Conservation (phyloP, 257 asterid genomes). For the Sherardia arvensis region DNA sequence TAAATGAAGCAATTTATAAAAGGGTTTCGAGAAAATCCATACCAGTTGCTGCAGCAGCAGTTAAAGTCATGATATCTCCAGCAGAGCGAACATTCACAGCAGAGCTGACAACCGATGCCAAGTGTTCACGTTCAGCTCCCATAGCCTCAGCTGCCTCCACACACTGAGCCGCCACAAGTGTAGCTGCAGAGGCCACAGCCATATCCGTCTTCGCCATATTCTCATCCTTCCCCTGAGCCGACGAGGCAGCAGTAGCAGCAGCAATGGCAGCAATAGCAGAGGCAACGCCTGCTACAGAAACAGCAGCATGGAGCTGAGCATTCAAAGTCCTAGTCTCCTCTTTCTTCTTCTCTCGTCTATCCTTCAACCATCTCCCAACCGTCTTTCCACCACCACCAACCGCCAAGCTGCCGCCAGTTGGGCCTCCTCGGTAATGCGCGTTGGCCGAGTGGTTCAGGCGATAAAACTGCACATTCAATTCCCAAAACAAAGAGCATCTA, state of each 20-base stretch:
- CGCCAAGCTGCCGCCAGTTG: conserved; percentile 4
- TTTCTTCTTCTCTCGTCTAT: conserved; percentile 85
- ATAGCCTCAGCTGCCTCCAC: conserved; percentile 93
- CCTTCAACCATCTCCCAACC: conserved; percentile 96
- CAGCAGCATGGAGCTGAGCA: conserved; percentile 96
- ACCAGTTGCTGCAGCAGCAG: conserved; percentile 99
- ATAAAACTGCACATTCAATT: conserved; percentile 30
- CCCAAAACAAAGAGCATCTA: conserved; percentile 6
- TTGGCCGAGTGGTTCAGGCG: conserved; percentile 36
- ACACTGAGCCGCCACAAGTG: conserved; percentile 90
- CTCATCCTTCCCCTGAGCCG: conserved; percentile 66
- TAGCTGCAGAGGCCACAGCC: conserved; percentile 98
- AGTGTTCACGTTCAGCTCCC: conserved; percentile 93
- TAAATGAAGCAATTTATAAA: too few relatives aligned
- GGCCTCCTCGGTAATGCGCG: conserved; percentile 42
- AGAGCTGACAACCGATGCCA: conserved; percentile 80
- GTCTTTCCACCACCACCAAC: conserved; percentile 68
- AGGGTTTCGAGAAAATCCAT: neutral
- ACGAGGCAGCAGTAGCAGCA: conserved; percentile 85
- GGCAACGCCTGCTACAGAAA: conserved; percentile 90
- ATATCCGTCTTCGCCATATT: conserved; percentile 74
- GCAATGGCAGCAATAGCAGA: conserved; percentile 98
- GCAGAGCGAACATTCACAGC: conserved; percentile 93
- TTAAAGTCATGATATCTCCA: conserved; percentile 90
- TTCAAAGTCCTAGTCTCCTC: conserved; percentile 83